phyloP scores from a whole-genome alignment of 2,329 filamentous ascomycete genomes.

The Pseudodiploospora longispora region DNA sequence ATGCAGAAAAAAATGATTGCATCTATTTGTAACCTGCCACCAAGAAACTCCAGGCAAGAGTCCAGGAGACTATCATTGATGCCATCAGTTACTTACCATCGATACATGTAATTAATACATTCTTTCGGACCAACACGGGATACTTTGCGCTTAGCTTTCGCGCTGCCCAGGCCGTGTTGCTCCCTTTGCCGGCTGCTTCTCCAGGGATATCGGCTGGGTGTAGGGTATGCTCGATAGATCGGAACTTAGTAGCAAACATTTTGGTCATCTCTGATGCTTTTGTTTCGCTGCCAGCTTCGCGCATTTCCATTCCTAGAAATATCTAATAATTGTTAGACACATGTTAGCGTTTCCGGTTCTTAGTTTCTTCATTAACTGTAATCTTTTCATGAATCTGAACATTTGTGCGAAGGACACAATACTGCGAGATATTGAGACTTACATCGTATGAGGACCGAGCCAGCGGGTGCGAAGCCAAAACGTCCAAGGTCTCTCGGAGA shows the following conservation, averaged over 20 bases:
- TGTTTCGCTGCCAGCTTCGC: slow-evolving; percentile 50
- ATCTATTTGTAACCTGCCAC: not conserved
- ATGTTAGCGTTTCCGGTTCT: not conserved
- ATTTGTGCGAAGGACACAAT: too few species aligned
- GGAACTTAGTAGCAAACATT: slow-evolving; percentile 57
- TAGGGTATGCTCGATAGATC: slow-evolving; percentile 57
- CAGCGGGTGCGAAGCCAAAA: slow-evolving; percentile 58
- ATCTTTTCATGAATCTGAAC: too few species aligned
- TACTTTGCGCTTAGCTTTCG: slow-evolving; percentile 58
- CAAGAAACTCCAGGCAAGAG: not conserved
- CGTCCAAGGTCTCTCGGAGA: slow-evolving; percentile 58
- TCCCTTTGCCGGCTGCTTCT: slow-evolving; percentile 66
- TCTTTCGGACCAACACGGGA: slow-evolving; percentile 40
- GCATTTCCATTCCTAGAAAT: slow-evolving; percentile 65
- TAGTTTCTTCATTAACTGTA: too few species aligned
- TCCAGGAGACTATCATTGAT: not conserved
- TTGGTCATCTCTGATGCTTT: slow-evolving; percentile 57
- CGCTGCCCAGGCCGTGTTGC: slow-evolving; percentile 65
- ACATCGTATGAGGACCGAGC: slow-evolving; percentile 61
- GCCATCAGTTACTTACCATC: slow-evolving; percentile 48
- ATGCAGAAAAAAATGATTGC: not conserved
- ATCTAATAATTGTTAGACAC: slow-evolving; percentile 36
- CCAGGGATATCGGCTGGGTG: slow-evolving; percentile 58
- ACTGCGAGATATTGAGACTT: slow-evolving; percentile 26
- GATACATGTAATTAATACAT: slow-evolving; percentile 63